These are phyloP conservation scores for Passiflora organensis DNA, from an alignment of 345 rosid species.

Conservation along the genomic window DNA sequence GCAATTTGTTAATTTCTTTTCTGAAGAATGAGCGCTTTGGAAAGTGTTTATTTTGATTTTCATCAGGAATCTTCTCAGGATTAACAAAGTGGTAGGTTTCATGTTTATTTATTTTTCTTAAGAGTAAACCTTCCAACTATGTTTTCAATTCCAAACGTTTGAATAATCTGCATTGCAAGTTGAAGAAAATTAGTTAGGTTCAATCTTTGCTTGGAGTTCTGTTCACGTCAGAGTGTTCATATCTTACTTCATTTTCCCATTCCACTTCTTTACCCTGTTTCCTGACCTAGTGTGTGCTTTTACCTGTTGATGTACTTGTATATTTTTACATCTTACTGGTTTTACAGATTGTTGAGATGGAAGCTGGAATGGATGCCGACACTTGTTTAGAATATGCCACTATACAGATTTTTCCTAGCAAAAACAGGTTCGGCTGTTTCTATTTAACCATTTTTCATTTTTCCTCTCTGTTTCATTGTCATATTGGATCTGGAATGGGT, in stretches of 20 bases:
- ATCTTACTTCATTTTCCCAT: background rate
- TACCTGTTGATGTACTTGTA: background rate
- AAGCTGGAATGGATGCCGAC: slow-evolving; percentile 29
- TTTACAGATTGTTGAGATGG: slow-evolving; percentile 32
- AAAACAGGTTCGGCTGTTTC: slow-evolving; percentile 32
- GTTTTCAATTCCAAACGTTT: background rate
- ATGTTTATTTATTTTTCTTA: background rate
- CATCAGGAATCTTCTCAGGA: too few relatives aligned
- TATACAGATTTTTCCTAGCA: slow-evolving; percentile 39
- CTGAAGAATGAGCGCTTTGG: background rate
- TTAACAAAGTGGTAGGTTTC: background rate
- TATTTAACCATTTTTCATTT: background rate
- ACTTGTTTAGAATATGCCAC: slow-evolving; percentile 45
- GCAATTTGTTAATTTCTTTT: background rate
- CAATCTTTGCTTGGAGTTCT: background rate
- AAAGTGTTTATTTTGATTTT: background rate
- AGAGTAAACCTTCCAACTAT: background rate
- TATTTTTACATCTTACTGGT: background rate
- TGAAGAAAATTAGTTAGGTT: background rate
- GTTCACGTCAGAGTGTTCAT: background rate
- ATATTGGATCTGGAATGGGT: background rate
- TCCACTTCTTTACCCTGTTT: background rate
- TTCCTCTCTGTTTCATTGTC: background rate
- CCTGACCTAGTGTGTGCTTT: background rate
- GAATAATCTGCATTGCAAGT: background rate